Evolutionary conservation across 257 asterid genomes (phyloP).

Genomic region (Fraxinus americana): DNA sequence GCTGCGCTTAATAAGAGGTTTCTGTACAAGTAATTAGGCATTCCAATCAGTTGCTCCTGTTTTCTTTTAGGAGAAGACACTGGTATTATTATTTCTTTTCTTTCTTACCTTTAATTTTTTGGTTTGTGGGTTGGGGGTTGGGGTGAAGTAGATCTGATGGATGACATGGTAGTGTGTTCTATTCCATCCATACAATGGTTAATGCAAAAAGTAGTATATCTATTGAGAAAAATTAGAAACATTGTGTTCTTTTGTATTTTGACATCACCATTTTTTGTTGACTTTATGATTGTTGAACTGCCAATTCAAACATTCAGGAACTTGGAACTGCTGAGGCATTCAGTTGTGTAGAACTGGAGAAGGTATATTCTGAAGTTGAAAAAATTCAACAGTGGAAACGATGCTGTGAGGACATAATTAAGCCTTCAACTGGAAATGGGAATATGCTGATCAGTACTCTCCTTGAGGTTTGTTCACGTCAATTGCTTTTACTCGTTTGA

Average conservation of each 20-base stretch:
- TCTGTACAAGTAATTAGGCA: neutral
- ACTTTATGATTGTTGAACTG: constrained; percentile 23
- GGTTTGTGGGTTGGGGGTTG: neutral
- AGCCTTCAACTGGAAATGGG: constrained; percentile 46
- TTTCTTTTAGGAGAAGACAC: neutral
- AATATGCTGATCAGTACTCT: constrained; percentile 47
- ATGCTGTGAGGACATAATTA: constrained; percentile 49
- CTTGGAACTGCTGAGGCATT: constrained; percentile 66
- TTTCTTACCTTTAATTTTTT: neutral
- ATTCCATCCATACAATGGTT: neutral
- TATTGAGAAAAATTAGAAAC: constrained; percentile 1
- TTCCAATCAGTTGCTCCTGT: neutral
- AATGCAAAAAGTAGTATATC: neutral
- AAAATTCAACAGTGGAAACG: constrained; percentile 66
- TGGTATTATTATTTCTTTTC: neutral
- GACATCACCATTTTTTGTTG: constrained; percentile 14
- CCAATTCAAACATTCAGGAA: constrained; percentile 53
- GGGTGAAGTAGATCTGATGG: neutral
- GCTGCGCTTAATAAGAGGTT: neutral
- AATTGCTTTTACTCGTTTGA: constrained; percentile 17
- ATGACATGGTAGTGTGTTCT: neutral
- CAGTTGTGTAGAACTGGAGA: constrained; percentile 70
- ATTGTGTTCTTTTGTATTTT: constrained; percentile 20
- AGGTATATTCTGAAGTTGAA: constrained; percentile 59
- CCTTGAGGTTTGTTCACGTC: constrained; percentile 48